Evolutionary conservation across 495 filamentous ascomycete species (phyloP).

Genomic region (Podospora pseudopauciseta): DNA sequence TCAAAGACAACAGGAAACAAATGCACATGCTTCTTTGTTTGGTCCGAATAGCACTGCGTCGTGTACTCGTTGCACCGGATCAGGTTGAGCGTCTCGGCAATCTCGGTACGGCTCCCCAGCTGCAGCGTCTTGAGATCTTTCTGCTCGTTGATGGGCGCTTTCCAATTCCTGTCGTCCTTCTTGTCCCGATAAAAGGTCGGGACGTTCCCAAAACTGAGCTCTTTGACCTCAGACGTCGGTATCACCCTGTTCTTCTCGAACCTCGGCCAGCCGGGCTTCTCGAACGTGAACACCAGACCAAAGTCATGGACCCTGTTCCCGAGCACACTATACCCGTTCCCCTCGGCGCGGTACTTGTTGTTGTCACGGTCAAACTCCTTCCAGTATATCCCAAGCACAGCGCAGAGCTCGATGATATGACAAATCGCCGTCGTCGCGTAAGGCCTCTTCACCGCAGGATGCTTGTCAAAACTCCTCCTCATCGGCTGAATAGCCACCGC

Average conservation of each 20-base stretch:
- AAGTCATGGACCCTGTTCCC: constrained; percentile 35
- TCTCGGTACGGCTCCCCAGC: constrained; percentile 35
- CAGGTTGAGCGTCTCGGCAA: constrained; percentile 36
- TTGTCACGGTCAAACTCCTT: constrained; percentile 31
- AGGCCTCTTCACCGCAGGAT: constrained; percentile 37
- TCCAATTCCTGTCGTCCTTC: constrained; percentile 26
- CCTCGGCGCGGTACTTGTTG: constrained; percentile 37
- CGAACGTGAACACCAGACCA: constrained; percentile 40
- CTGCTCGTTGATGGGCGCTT: constrained; percentile 22
- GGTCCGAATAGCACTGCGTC: constrained; percentile 29
- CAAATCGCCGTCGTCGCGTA: constrained; percentile 38
- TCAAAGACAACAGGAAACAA: constrained; percentile 46
- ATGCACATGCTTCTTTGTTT: constrained; percentile 32
- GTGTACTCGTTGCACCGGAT: constrained; percentile 38
- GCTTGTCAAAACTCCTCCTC: constrained; percentile 42
- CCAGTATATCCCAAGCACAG: constrained; percentile 38
- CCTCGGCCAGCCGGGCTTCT: constrained; percentile 33
- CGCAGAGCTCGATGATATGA: constrained; percentile 36
- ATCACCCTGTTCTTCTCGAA: constrained; percentile 39
- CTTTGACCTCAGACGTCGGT: constrained; percentile 38
- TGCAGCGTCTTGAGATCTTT: constrained; percentile 27
- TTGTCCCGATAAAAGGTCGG: constrained; percentile 37
- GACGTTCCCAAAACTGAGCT: constrained; percentile 40
- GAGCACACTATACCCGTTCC: constrained; percentile 40
- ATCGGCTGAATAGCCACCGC: constrained; percentile 39